Conservation (phyloP, 371 early-diverging fungal species). For the Phascolomyces articulosus region DNA sequence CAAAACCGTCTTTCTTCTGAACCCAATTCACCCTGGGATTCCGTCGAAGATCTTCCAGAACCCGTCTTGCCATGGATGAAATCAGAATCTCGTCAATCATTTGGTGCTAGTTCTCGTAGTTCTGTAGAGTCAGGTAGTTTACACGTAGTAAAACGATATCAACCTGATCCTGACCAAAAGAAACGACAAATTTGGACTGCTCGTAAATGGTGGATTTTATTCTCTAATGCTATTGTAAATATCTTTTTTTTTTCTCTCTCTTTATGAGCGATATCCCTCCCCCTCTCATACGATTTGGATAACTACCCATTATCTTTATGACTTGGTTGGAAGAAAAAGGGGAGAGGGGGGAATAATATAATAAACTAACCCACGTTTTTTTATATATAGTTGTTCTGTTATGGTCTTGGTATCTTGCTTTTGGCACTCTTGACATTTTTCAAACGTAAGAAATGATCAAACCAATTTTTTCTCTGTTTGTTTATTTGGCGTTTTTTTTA, state of each 20-base stretch:
- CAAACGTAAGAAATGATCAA: constrained; percentile 36
- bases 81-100: constrained; percentile 40
- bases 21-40: constrained; percentile 20
- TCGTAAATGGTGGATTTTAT: constrained; percentile 54
- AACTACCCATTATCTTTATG: too few species aligned
- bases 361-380: neutral
- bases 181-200: constrained; percentile 55
- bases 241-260: too few species aligned
- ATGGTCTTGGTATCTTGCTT: constrained; percentile 44
- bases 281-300: too few species aligned
- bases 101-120: constrained; percentile 21
- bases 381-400: constrained; percentile 43
- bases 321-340: too few species aligned
- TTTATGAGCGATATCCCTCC: too few species aligned
- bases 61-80: constrained; percentile 55
- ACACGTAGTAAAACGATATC: constrained; percentile 43
- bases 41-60: constrained; percentile 32
- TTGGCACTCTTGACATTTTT: constrained; percentile 45
- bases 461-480: neutral
- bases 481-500: neutral
- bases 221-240: constrained; percentile 55
- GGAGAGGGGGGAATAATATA: too few species aligned
- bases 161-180: constrained; percentile 35
- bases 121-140: constrained; percentile 33
- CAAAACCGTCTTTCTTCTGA: constrained; percentile 9